Evolutionary conservation across 2,329 filamentous ascomycete species (phyloP).

Genomic region (Beauveria asiatica): DNA sequence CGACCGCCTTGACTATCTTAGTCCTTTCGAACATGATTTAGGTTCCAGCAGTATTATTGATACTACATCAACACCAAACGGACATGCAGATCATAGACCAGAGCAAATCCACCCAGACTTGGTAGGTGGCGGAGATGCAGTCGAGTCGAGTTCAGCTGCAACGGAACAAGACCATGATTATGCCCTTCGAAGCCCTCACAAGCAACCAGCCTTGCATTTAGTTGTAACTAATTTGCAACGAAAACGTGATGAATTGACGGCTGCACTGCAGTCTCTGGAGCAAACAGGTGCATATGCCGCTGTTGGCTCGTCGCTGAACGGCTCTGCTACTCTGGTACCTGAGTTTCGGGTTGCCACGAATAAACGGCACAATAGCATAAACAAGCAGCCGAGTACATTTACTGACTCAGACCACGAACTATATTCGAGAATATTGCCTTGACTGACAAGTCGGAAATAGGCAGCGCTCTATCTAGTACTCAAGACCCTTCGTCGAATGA

Average conservation of each 20-base stretch:
- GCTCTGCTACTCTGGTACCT: not conserved
- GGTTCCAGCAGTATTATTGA: not conserved
- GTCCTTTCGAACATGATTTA: not conserved
- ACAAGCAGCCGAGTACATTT: not conserved
- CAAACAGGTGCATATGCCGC: not conserved
- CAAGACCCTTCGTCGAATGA: not conserved
- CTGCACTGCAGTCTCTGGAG: not conserved
- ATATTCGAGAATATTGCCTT: not conserved
- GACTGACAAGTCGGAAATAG: not conserved
- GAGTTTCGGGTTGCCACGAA: not conserved
- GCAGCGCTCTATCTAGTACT: not conserved
- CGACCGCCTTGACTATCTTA: not conserved
- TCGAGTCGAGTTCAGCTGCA: not conserved
- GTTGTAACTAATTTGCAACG: no score
- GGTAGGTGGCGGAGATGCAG: no score
- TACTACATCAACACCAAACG: not conserved
- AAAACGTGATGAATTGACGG: no score
- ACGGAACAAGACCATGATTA: not conserved
- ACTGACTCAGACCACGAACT: not conserved
- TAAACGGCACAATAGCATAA: not conserved
- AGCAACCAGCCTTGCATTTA: not conserved
- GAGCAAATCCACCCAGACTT: not conserved
- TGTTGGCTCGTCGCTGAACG: not conserved
- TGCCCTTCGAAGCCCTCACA: not conserved
- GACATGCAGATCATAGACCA: not conserved